Conservation (phyloP, 352 stramenopile genomes). For the Pythium dissimile region DNA sequence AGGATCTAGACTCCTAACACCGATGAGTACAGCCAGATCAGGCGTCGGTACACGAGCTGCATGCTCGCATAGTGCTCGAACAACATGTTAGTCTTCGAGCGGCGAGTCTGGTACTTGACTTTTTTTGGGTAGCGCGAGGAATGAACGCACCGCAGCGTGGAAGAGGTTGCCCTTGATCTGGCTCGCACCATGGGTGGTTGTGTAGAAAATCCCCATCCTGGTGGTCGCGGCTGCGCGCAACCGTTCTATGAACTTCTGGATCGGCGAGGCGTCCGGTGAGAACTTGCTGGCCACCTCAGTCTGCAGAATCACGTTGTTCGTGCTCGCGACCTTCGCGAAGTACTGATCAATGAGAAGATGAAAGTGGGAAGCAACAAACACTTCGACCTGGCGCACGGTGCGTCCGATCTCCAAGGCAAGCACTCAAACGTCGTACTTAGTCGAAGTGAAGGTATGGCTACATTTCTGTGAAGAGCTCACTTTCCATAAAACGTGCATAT, state of each 20-base stretch:
- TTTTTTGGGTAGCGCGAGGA: conserved; percentile 80
- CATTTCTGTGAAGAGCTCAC: background rate
- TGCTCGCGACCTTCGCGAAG: too few relatives aligned
- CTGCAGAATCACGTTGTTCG: background rate
- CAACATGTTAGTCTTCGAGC: conserved; percentile 64
- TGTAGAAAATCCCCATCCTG: conserved; percentile 94
- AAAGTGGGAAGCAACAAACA: too few relatives aligned
- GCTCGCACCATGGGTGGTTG: conserved; percentile 76
- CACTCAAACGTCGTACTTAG: background rate
- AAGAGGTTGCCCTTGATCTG: conserved; percentile 58
- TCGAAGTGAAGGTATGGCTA: background rate
- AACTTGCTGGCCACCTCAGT: background rate
- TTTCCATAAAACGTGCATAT: background rate
- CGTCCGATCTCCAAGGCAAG: too few relatives aligned
- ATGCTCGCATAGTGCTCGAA: conserved; percentile 37
- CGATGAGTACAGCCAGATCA: conserved; percentile 53
- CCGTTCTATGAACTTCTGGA: conserved; percentile 36
- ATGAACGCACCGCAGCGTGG: conserved; percentile 48
- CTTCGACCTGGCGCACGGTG: background rate
- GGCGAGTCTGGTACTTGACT: conserved; percentile 50
- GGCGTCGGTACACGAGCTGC: conserved; percentile 38
- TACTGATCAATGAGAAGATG: too few relatives aligned
- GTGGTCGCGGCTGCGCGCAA: conserved; percentile 48
- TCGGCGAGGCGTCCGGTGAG: background rate
- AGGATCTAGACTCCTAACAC: too few relatives aligned